Evolutionary conservation across 1,139 yeast species (phyloP).

Genomic region (Candida sp.): DNA sequence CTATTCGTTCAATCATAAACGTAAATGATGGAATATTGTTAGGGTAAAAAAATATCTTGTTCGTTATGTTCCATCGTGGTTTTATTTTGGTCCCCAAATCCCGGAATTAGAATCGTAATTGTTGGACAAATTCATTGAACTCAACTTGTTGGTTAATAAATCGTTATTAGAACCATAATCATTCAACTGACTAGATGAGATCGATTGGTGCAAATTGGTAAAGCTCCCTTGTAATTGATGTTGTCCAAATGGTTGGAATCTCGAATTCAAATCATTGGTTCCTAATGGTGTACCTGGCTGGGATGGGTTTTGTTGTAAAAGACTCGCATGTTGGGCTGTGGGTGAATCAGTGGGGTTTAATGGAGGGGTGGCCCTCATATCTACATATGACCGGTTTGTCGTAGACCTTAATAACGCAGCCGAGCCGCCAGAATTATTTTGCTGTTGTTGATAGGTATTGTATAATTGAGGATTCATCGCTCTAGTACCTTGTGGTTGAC

Average conservation of each 20-base stretch:
- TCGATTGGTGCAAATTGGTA: slow-evolving; percentile 29
- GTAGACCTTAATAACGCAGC: slow-evolving; percentile 46
- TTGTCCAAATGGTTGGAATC: slow-evolving; percentile 41
- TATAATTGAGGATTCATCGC: slow-evolving; percentile 12
- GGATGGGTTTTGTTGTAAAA: slow-evolving; percentile 8
- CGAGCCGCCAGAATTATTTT: slow-evolving; percentile 26
- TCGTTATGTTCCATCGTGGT: neutral
- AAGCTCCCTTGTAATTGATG: slow-evolving; percentile 39
- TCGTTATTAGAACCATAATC: slow-evolving; percentile 1
- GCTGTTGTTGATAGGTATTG: slow-evolving; percentile 9
- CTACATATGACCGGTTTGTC: slow-evolving; percentile 50
- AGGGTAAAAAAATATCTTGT: neutral
- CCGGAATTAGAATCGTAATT: slow-evolving; percentile 27
- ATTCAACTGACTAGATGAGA: slow-evolving; percentile 6
- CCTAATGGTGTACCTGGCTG: slow-evolving; percentile 17
- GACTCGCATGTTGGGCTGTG: slow-evolving; percentile 14
- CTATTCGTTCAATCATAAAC: slow-evolving; percentile 4
- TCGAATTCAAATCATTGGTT: slow-evolving; percentile 6
- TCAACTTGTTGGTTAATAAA: slow-evolving; percentile 5
- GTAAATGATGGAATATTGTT: neutral
- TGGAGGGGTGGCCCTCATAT: slow-evolving; percentile 44
- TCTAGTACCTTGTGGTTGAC: slow-evolving; percentile 11
- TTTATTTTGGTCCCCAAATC: slow-evolving; percentile 44
- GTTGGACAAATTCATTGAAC: slow-evolving; percentile 23
- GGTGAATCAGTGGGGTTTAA: slow-evolving; percentile 19